Base-by-base conservation (phyloP, 129 eudicot genomes). In the Flaveria bidentis region DNA sequence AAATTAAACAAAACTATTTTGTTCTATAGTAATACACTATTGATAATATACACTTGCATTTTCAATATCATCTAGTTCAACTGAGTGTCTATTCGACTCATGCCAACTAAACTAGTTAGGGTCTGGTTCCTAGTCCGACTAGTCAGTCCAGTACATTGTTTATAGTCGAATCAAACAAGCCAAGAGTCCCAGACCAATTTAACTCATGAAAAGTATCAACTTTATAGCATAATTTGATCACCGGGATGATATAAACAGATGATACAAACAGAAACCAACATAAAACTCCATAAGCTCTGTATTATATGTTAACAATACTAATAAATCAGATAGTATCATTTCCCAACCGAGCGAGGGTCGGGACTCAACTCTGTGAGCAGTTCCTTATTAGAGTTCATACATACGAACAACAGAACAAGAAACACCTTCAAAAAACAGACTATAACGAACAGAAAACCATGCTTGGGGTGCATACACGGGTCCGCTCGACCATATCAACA, bases 381-480 rank as follows among this genome's bases (percentile, higher is more conserved):
- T 63, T 22, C 79, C 75, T 80, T 80, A 80, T 80, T 80, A 26
- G 52, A 44, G 39, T 13, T 73, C 68, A 62, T 62, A 71, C 67
- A 79, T 62, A 77, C 51, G 61, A 44, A 78, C 71, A 44, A 71
- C 72, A 80, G 61, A 44, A 78, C 71, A 44, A 71, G 65, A 80
- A 74, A 63, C 55, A 67, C 13, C 58, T 41, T 49, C 13, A 64
- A 78, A 73, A 80, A 33, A 47, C 49, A 66, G 28, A 78, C 68
- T 80, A 80, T 51, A 28, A 18, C 69, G 45, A 56, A 18, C 61
- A 46, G 18, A 42, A 44, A 56, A 69, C 16, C 22, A 15, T 53
- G 69, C 63, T 53, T 3, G 7, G 50, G 76, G 69, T 53, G 73
- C 56, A 73, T 41, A 70, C 9, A 25, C 23, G 76, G 53, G 62